phyloP scores from a whole-genome alignment of 352 stramenopile genomes.

The Albugo laibachii region DNA sequence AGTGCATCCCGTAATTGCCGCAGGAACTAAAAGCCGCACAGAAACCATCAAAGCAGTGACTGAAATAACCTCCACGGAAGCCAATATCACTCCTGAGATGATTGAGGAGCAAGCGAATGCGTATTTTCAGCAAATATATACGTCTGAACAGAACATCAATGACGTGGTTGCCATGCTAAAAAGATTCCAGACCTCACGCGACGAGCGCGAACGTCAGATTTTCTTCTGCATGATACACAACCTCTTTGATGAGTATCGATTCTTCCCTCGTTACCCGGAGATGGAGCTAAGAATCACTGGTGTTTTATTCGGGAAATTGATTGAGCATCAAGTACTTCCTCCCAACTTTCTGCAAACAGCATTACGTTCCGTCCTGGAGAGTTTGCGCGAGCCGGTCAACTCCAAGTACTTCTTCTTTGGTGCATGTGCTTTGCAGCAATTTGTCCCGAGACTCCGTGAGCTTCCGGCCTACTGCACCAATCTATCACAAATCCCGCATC shows the following conservation, averaged over 20 bases:
- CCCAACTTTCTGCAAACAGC: conserved; percentile 96
- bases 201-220: conserved; percentile 94
- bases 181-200: conserved; percentile 91
- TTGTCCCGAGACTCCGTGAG: conserved; percentile 91
- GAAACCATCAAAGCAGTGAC: conserved; percentile 4
- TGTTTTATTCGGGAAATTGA: conserved; percentile 95
- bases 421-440: conserved; percentile 96
- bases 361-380: conserved; percentile 94
- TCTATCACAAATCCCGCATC: conserved; percentile 94
- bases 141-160: conserved; percentile 93
- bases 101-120: conserved; percentile 97
- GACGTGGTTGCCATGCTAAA: conserved; percentile 97
- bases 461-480: conserved; percentile 96
- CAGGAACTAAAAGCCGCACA: conserved; percentile 23
- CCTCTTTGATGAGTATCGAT: conserved; percentile 98
- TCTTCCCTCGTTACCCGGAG: conserved; percentile 98
- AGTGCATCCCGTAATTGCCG: conserved; percentile 55
- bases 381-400: conserved; percentile 89
- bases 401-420: conserved; percentile 98
- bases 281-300: conserved; percentile 98
- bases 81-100: conserved; percentile 67
- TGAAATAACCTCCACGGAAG: conserved; percentile 17
- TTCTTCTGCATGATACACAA: conserved; percentile 99
- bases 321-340: conserved; percentile 95
- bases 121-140: conserved; percentile 99